Evolutionary conservation across 192 early-diverging fungal genomes (phyloP).

Genomic region (Cladochytrium replicatum): DNA sequence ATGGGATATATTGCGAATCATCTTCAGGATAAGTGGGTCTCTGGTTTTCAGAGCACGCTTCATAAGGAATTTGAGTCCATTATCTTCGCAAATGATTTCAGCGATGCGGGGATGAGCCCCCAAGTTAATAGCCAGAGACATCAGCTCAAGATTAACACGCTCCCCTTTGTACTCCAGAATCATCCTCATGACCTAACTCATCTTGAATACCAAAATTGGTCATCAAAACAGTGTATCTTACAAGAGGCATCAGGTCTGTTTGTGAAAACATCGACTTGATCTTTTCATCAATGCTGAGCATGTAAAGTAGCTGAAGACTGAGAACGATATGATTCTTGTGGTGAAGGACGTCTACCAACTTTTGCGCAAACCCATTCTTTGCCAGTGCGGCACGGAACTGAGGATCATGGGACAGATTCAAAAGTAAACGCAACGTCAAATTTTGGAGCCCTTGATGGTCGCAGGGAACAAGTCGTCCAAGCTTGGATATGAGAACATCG

Average conservation of each 20-base stretch:
- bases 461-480: slow-evolving; percentile 18
- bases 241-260: slow-evolving; percentile 23
- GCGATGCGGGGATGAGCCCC: slow-evolving; percentile 23
- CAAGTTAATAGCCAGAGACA: slow-evolving; percentile 46
- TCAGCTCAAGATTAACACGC: slow-evolving; percentile 30
- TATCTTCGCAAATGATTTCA: slow-evolving; percentile 27
- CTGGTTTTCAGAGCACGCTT: slow-evolving; percentile 41
- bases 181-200: slow-evolving; percentile 31
- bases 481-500: slow-evolving; percentile 20
- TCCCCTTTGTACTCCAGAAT: slow-evolving; percentile 35
- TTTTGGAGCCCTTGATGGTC: slow-evolving; percentile 33
- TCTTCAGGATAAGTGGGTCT: slow-evolving; percentile 43
- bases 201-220: background rate
- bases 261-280: slow-evolving; percentile 18
- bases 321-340: slow-evolving; percentile 24
- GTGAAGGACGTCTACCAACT: slow-evolving; percentile 22
- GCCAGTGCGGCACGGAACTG: slow-evolving; percentile 23
- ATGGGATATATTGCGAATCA: slow-evolving; percentile 36
- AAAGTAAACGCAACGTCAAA: slow-evolving; percentile 21
- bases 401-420: slow-evolving; percentile 39
- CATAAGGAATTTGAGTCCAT: slow-evolving; percentile 41
- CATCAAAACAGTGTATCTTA: slow-evolving; percentile 7
- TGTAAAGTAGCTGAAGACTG: slow-evolving; percentile 36
- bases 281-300: slow-evolving; percentile 34
- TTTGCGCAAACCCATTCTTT: slow-evolving; percentile 16